Base-by-base conservation (phyloP, 768 basidiomycete species). In the Dacryopinax primogenitus region DNA sequence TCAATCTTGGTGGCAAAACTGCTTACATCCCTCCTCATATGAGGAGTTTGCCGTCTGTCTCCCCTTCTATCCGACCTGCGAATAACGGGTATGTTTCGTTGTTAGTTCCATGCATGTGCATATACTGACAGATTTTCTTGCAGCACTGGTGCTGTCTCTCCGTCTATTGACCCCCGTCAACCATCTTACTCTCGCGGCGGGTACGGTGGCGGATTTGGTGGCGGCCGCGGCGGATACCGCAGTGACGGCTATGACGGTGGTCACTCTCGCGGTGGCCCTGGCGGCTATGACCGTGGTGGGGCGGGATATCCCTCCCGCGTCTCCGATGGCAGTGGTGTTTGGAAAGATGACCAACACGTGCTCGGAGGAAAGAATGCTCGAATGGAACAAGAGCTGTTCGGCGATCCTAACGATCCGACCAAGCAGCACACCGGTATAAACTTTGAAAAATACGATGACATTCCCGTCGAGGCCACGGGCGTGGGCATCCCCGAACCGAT, bases 381-480 rank as follows among this genome's bases (percentile, higher is more conserved):
- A 70, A 81, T 94, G 70, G 96, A 99, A 79, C 93, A 92, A 78
- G 94, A 97, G 73, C 87, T 99, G 37, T 99, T 87, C 71, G 96
- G 96, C 64, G 93, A 95, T 68, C 81, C 82, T 39, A 79, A 83
- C 51, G 95, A 97, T 75, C 84, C 87, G 26, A 85, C 84, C 66
- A 90, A 90, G 73, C 88, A 96, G 75, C 86, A 92, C 74, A 95
- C 94, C 45, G 96, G 96, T 68, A 97, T 99, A 79, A 99, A 99
- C 79, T 99, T 99, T 73, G 96, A 99, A 79, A 96, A 96, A 77
- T 99, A 98, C 72, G 96, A 96, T 76, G 95, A 98, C 75, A 99
- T 99, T 73, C 96, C 96, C 68, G 94, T 99, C 70, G 96, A 98
- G 78, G 95, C 94, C 35, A 98, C 95, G 62, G 96, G 96, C 70